These are phyloP conservation scores for Rhexocercosporidium sp. DNA, from an alignment of 2,329 filamentous ascomycete species.

Conservation along the genomic window DNA sequence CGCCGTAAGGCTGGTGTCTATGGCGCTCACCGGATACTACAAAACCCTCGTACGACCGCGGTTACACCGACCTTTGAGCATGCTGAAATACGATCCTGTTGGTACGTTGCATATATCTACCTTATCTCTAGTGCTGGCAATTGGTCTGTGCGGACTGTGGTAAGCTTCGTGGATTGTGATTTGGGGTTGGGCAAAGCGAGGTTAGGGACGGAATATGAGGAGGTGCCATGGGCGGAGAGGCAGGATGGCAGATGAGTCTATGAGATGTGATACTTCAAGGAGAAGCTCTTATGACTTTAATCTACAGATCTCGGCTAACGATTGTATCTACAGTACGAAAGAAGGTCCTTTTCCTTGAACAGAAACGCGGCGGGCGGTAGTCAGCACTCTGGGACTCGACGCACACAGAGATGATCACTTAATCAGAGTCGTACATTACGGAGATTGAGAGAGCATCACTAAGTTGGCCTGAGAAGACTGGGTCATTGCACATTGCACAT, in stretches of 20 bases:
- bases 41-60: slow-evolving; percentile 87
- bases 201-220: neutral
- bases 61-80: slow-evolving; percentile 82
- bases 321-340: slow-evolving; percentile 71
- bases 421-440: neutral
- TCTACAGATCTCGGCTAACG: slow-evolving; percentile 7
- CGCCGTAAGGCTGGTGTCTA: slow-evolving; percentile 91
- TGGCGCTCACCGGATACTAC: slow-evolving; percentile 99
- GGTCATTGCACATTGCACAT: neutral
- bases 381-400: slow-evolving; percentile 3
- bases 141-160: neutral
- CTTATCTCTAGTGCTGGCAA: slow-evolving; percentile 3
- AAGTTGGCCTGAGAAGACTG: neutral
- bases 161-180: neutral
- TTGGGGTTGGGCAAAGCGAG: neutral
- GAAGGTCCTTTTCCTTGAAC: slow-evolving; percentile 94
- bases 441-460: neutral
- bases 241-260: neutral
- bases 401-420: neutral
- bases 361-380: slow-evolving; percentile 77
- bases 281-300: neutral
- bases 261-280: neutral
- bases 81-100: slow-evolving; percentile 99
- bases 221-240: neutral
- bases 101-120: slow-evolving; percentile 53